Evolutionary conservation across 306 rosid species (phyloP), one percentile per base, ranked within the genome.

Genomic region (Geum urbanum): DNA sequence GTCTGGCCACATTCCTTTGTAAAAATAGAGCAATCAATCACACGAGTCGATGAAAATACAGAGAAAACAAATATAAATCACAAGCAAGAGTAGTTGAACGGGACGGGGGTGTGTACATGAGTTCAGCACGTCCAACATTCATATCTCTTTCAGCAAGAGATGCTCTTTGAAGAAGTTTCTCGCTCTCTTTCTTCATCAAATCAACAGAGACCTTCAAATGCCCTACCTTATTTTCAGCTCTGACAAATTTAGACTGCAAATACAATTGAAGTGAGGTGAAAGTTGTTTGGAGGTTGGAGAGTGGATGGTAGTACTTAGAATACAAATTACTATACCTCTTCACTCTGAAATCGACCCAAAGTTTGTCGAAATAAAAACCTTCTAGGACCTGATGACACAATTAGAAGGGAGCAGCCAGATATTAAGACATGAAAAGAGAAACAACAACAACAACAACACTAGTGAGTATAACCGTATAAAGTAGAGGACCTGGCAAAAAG

Each of bases 321-420:
- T 19, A 67, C 47, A 73, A 27, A 27, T 27, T 27, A 27, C 32
- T 27, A n/a, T 27, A 92, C 98, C 97, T 94, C 98, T 75, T 87
- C 89, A 56, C 89, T 85, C 60, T 72, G 98, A 63, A 94, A 77
- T 78, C 97, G 89, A 66, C 95, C 94, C 57, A 90, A 83, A 40
- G 98, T 90, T 52, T 87, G 82, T 61, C 95, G 98, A 68, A 88
- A 83, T 53, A 94, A 77, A 76, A 90, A 90, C 82, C 96, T 85
- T 88, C 98, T 87, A 9, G 98, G 97, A 50, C 84, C 96, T 94
- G 83, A 64, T 57, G 53, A 75, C 63, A 72, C 32, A 27, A n/a
- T 70, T 1, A 54, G 14, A 19, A 54, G 3, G 58, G 3, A 53
- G 22, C 9, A 0, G 9, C 46, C 46, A 43, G 46, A 43, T 43